Evolutionary conservation across 768 basidiomycete genomes (phyloP).

Genomic region (Russula virescens): DNA sequence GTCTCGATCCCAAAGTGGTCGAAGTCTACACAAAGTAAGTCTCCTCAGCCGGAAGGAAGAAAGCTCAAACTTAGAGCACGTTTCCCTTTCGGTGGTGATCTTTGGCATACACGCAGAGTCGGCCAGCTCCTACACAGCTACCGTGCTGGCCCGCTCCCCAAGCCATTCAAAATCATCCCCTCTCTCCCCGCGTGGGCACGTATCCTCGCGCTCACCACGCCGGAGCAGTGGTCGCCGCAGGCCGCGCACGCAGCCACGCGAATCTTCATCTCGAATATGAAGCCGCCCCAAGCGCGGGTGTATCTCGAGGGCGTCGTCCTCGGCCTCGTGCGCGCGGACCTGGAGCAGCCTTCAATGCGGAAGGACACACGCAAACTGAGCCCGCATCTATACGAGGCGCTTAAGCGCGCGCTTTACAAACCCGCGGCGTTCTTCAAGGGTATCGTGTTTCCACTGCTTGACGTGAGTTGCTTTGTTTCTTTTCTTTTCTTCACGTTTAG

Average conservation of each 20-base stretch:
- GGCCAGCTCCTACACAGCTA: slow-evolving; percentile 82
- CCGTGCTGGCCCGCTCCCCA: slow-evolving; percentile 91
- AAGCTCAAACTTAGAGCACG: background rate
- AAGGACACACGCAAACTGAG: slow-evolving; percentile 74
- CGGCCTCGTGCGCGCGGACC: slow-evolving; percentile 86
- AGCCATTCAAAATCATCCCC: slow-evolving; percentile 97
- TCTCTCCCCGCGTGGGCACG: slow-evolving; percentile 95
- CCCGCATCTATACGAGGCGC: slow-evolving; percentile 89
- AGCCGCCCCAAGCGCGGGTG: slow-evolving; percentile 87
- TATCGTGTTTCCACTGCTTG: slow-evolving; percentile 90
- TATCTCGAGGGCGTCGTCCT: slow-evolving; percentile 90
- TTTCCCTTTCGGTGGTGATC: too few relatives aligned
- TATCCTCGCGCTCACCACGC: slow-evolving; percentile 85
- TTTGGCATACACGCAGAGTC: slow-evolving; percentile 47
- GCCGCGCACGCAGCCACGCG: slow-evolving; percentile 91
- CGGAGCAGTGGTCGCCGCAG: slow-evolving; percentile 93
- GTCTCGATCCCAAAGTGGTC: slow-evolving; percentile 87
- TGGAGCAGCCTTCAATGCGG: slow-evolving; percentile 39
- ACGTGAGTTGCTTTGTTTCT: slow-evolving; percentile 45
- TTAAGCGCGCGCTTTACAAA: slow-evolving; percentile 91
- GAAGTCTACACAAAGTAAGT: slow-evolving; percentile 88
- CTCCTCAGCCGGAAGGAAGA: background rate
- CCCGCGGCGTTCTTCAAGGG: slow-evolving; percentile 99
- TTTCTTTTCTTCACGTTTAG: too few relatives aligned
- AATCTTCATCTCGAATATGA: slow-evolving; percentile 95